phyloP scores from a whole-genome alignment of 208 protist species.

The Strigomonas galati region DNA sequence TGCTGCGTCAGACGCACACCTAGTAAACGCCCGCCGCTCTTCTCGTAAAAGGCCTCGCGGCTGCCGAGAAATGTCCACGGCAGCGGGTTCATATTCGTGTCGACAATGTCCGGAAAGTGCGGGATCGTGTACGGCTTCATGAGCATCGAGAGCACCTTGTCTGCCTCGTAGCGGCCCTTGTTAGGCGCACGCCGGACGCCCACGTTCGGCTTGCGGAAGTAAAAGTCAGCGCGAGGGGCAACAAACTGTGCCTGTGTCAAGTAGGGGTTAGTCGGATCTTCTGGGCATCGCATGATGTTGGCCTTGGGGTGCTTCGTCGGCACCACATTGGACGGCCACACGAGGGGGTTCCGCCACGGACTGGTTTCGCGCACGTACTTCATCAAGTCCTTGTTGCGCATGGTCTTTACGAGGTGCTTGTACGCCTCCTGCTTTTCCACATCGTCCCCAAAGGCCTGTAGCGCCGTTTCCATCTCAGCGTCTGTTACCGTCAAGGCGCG shows the following conservation, averaged over 20 bases:
- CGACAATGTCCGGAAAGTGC: conserved; percentile 88
- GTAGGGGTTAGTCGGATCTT: conserved; percentile 82
- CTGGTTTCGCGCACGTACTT: conserved; percentile 70
- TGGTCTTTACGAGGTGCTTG: conserved; percentile 41
- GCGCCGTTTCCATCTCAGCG: neutral
- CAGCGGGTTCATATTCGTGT: conserved; percentile 71
- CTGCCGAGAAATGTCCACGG: conserved; percentile 85
- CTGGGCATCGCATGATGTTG: conserved; percentile 88
- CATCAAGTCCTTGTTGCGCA: conserved; percentile 53
- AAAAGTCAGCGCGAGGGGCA: conserved; percentile 78
- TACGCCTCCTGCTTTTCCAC: conserved; percentile 41
- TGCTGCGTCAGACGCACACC: conserved; percentile 62
- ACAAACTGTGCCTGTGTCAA: conserved; percentile 80
- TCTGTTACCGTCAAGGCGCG: neutral
- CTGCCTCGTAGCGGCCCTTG: conserved; percentile 82
- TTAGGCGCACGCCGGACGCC: conserved; percentile 41
- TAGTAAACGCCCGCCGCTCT: conserved; percentile 46
- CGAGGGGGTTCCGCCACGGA: conserved; percentile 85
- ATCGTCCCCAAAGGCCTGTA: conserved; percentile 23
- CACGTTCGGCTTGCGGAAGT: conserved; percentile 75
- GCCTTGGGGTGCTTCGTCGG: conserved; percentile 79
- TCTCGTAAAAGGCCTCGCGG: conserved; percentile 80
- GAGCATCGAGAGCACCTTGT: conserved; percentile 57
- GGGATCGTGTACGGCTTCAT: conserved; percentile 80
- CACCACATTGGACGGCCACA: conserved; percentile 75